Evolutionary conservation across 2,329 filamentous ascomycete species (phyloP).

Genomic region (Paecilomyces variotii): DNA sequence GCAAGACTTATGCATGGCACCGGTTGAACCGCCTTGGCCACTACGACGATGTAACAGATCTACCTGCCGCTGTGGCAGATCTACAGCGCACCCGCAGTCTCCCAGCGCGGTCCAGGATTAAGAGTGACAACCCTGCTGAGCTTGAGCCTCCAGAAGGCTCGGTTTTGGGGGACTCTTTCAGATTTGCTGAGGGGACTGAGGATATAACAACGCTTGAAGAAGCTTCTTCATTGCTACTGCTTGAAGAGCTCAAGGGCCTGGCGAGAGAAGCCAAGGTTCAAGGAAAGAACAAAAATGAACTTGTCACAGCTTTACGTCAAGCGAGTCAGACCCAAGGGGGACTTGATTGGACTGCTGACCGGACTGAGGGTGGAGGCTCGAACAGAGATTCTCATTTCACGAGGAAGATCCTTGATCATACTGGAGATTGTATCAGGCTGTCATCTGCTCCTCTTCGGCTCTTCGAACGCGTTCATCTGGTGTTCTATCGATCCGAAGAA

Average conservation of each 20-base stretch:
- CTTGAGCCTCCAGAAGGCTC: slow-evolving; percentile 40
- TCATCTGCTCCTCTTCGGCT: slow-evolving; percentile 65
- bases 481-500: slow-evolving; percentile 91
- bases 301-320: slow-evolving; percentile 64
- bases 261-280: slow-evolving; percentile 81
- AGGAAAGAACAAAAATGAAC: slow-evolving; percentile 78
- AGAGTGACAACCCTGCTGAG: slow-evolving; percentile 38
- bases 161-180: slow-evolving; percentile 52
- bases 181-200: slow-evolving; percentile 72
- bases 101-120: slow-evolving; percentile 36
- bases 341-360: slow-evolving; percentile 57
- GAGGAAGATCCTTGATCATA: slow-evolving; percentile 65
- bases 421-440: slow-evolving; percentile 77
- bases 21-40: slow-evolving; percentile 70
- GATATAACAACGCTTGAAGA: slow-evolving; percentile 74
- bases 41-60: slow-evolving; percentile 71
- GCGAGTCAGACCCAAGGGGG: slow-evolving; percentile 68
- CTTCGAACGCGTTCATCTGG: slow-evolving; percentile 88
- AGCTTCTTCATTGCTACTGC: slow-evolving; percentile 68
- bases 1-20: slow-evolving; percentile 90
- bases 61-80: slow-evolving; percentile 55
- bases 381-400: slow-evolving; percentile 64
- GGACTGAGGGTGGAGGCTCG: slow-evolving; percentile 26
- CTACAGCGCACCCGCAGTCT: slow-evolving; percentile 55
- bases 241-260: slow-evolving; percentile 78